Percentiles rank a stretch among this genome's conserved stretches.
These are phyloP conservation scores for Colletotrichum caudatum DNA, from an alignment of 2,329 filamentous ascomycete species.

Conservation along the genomic window DNA sequence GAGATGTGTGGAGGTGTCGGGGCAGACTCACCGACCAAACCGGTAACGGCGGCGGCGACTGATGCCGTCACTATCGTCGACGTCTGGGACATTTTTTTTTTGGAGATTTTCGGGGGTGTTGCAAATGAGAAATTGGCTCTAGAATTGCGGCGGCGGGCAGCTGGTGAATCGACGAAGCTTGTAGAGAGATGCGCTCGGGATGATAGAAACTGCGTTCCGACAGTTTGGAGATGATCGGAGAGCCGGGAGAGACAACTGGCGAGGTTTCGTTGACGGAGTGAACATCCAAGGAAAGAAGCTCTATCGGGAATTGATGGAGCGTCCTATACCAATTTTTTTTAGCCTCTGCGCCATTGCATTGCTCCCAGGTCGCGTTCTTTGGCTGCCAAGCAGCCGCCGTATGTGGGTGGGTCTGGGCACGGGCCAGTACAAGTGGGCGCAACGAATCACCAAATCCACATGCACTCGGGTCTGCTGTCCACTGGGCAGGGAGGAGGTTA, in stretches of 20 bases:
- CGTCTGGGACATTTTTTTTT: constrained; percentile 52
- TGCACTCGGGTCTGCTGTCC: constrained; percentile 6
- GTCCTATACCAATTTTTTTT: constrained; percentile 44
- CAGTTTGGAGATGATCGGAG: constrained; percentile 20
- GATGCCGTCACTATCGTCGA: constrained; percentile 71
- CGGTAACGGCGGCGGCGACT: constrained; percentile 70
- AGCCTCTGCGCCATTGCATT: constrained; percentile 39
- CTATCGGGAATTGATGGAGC: constrained; percentile 41
- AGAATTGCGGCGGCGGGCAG: constrained; percentile 1
- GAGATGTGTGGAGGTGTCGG: constrained; percentile 13
- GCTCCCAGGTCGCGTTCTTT: constrained; percentile 38
- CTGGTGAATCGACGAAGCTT: not conserved
- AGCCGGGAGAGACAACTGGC: constrained; percentile 18
- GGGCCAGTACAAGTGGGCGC: constrained; percentile 23
- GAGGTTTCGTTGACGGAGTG: constrained; percentile 30
- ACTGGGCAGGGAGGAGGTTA: constrained; percentile 18
- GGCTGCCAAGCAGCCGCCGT: constrained; percentile 26
- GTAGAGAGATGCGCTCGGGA: constrained; percentile 9
- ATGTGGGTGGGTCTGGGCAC: constrained; percentile 39
- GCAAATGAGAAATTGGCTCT: constrained; percentile 40
- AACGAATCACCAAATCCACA: constrained; percentile 20
- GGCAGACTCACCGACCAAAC: constrained; percentile 66
- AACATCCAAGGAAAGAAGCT: constrained; percentile 40
- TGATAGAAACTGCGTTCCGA: constrained; percentile 15
- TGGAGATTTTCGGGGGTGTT: constrained; percentile 31